Evolutionary conservation across 1,284 basidiomycete species (phyloP).

Genomic region (Tranzscheliella williamsii): DNA sequence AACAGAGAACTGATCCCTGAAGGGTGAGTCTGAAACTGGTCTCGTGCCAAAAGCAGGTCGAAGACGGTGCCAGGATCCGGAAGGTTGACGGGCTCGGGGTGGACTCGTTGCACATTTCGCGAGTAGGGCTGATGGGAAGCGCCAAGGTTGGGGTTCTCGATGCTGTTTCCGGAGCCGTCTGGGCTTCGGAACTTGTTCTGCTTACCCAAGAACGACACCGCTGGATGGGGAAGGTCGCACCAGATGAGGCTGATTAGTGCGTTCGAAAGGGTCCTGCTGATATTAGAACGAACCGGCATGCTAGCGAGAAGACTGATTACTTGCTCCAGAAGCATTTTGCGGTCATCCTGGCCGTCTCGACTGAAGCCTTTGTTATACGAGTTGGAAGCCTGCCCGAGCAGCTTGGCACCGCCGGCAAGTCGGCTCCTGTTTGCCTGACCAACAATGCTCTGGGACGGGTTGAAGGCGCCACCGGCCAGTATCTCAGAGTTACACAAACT

Average conservation of each 20-base stretch:
- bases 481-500: no score
- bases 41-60: slow-evolving; percentile 27
- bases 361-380: slow-evolving; percentile 11
- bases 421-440: slow-evolving; percentile 24
- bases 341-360: slow-evolving; percentile 39
- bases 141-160: slow-evolving; percentile 72
- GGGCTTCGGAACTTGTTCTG: slow-evolving; percentile 47
- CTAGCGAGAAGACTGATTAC: slow-evolving; percentile 37
- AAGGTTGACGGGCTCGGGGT: slow-evolving; percentile 24
- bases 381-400: slow-evolving; percentile 25
- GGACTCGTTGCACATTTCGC: slow-evolving; percentile 24
- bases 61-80: slow-evolving; percentile 39
- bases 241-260: slow-evolving; percentile 41
- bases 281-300: slow-evolving; percentile 33
- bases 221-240: slow-evolving; percentile 72
- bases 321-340: slow-evolving; percentile 49
- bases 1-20: slow-evolving; percentile 47
- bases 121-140: slow-evolving; percentile 30
- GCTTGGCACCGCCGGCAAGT: slow-evolving; percentile 26
- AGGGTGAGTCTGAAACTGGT: slow-evolving; percentile 39
- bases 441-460: no score
- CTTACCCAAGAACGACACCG: slow-evolving; percentile 69
- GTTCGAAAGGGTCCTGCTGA: slow-evolving; percentile 22
- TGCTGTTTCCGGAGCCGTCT: slow-evolving; percentile 69
- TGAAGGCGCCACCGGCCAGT: no score